A percentile compares a stretch with the other conserved stretches of the same genome.
These are phyloP conservation scores for Aspergillus udagawae DNA, from an alignment of 2,329 filamentous ascomycete genomes.

Conservation along the genomic window DNA sequence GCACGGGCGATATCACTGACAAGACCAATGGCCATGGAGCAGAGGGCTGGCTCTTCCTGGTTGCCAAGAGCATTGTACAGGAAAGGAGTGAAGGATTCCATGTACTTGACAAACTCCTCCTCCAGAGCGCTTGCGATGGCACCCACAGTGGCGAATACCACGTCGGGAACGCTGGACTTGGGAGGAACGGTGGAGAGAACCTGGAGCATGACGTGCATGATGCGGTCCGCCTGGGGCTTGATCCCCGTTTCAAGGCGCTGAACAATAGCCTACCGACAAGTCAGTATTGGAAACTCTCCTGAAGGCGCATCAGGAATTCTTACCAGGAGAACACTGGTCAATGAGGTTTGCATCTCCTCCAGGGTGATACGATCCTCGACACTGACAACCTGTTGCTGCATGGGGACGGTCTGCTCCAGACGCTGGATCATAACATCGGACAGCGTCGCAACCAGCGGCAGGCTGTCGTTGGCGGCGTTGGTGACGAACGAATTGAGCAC, in stretches of 20 bases:
- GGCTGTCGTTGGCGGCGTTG: slow-evolving; percentile 82
- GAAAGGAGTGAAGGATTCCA: slow-evolving; percentile 91
- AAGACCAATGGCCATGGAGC: slow-evolving; percentile 94
- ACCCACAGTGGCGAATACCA: slow-evolving; percentile 86
- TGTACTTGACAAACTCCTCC: slow-evolving; percentile 92
- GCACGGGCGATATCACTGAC: slow-evolving; percentile 95
- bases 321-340: slow-evolving; percentile 79
- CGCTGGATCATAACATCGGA: slow-evolving; percentile 87
- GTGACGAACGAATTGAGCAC: slow-evolving; percentile 92
- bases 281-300: not conserved
- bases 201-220: slow-evolving; percentile 85
- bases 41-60: slow-evolving; percentile 89
- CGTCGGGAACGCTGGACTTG: slow-evolving; percentile 93
- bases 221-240: slow-evolving; percentile 81
- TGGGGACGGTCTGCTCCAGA: slow-evolving; percentile 80
- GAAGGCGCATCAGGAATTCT: slow-evolving; percentile 10
- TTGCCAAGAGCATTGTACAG: slow-evolving; percentile 91
- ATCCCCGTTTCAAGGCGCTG: slow-evolving; percentile 89
- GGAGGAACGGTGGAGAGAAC: slow-evolving; percentile 71
- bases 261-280: slow-evolving; percentile 62
- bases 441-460: slow-evolving; percentile 73
- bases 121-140: slow-evolving; percentile 88
- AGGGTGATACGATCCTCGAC: slow-evolving; percentile 94
- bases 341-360: slow-evolving; percentile 96
- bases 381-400: slow-evolving; percentile 91